phyloP scores from a whole-genome alignment of 2,329 filamentous ascomycete genomes.

The Calonectria leucothoes region DNA sequence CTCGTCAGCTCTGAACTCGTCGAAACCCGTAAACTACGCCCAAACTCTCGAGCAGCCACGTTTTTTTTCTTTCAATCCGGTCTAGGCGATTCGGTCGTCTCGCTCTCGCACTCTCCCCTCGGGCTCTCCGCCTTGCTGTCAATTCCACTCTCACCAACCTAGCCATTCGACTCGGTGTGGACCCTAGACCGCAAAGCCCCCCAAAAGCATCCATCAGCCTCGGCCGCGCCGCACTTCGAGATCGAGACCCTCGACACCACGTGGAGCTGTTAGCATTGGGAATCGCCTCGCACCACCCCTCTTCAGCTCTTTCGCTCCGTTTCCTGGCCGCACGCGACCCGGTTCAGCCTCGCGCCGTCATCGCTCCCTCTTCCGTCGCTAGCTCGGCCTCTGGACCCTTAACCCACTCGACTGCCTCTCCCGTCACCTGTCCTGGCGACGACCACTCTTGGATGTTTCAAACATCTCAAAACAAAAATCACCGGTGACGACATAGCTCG shows the following conservation, averaged over 20 bases:
- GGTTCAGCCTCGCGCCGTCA: slow-evolving; percentile 20
- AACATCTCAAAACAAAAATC: slow-evolving; percentile 18
- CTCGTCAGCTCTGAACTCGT: slow-evolving; percentile 2
- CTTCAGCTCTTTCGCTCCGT: slow-evolving; percentile 23
- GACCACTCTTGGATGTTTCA: slow-evolving; percentile 21
- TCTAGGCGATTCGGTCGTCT: slow-evolving; percentile 2
- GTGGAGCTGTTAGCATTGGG: slow-evolving; percentile 36
- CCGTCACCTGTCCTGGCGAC: slow-evolving; percentile 10
- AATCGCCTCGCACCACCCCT: slow-evolving; percentile 27
- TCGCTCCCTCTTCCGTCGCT: neutral
- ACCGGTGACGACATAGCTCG: slow-evolving; percentile 23
- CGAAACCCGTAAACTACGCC: neutral
- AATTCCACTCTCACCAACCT: slow-evolving; percentile 29
- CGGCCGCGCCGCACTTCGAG: slow-evolving; percentile 30
- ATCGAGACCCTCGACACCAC: slow-evolving; percentile 37
- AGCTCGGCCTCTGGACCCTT: neutral
- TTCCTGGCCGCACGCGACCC: slow-evolving; percentile 25
- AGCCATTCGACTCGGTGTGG: slow-evolving; percentile 29
- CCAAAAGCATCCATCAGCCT: slow-evolving; percentile 18
- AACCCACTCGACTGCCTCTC: neutral
- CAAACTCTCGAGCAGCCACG: slow-evolving; percentile 4
- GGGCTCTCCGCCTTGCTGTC: slow-evolving; percentile 27
- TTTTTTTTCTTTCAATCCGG: slow-evolving; percentile 31
- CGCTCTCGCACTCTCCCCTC: slow-evolving; percentile 11
- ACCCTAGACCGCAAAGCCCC: slow-evolving; percentile 26